Base-by-base conservation (phyloP, 106 monocot genomes). In the Dactylorhiza incarnata region DNA sequence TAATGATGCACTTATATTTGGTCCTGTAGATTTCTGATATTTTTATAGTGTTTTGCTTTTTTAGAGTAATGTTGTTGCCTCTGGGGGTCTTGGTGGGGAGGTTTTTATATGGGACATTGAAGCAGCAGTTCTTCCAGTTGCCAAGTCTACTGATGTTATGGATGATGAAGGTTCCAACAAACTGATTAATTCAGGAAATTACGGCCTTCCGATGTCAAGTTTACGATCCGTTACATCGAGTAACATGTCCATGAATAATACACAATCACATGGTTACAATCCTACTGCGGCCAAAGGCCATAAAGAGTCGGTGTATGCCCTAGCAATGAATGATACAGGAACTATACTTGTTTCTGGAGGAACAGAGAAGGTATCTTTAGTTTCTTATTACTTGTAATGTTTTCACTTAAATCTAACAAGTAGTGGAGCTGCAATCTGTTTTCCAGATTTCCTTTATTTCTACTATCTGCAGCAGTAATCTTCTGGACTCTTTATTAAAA, bases 61-160 rank as follows among this genome's bases (percentile, higher is more conserved):
- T 81, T 86, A 99, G 97, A 89, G 84, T 81, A 94, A 99, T 85
- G 86, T 94, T 80, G 86, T 99, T 79, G 91, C 97, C 54, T 99
- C 97, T 47, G 97, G 91, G 48, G 97, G 91, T 12, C 91, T 99
- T 76, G 94, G 94, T 78, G 97, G 97, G 55, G 97, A 99, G 75
- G 97, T 99, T 53, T 94, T 94, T 78, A 86, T 99, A 77, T 99
- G 97, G 97, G 97, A 99, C 77, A 82, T 99, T 82, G 97, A 99
- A 78, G 89, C 94, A 22, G 84, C 97, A 77, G 77, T 85, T 86
- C 53, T 62, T 79, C 97, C 94, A 61, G 71, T 89, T 47, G 68
- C 76, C 61, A 94, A 89, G 67, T 85, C 97, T 82, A 75, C 74
- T 71, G 97, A 99, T 76, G 3, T 84, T 76, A 25, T 52, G 43